Percentiles rank a stretch among this genome's conserved stretches.
Evolutionary conservation across 140 eudicot genomes (phyloP).

Genomic region (Flaveria floridana): DNA sequence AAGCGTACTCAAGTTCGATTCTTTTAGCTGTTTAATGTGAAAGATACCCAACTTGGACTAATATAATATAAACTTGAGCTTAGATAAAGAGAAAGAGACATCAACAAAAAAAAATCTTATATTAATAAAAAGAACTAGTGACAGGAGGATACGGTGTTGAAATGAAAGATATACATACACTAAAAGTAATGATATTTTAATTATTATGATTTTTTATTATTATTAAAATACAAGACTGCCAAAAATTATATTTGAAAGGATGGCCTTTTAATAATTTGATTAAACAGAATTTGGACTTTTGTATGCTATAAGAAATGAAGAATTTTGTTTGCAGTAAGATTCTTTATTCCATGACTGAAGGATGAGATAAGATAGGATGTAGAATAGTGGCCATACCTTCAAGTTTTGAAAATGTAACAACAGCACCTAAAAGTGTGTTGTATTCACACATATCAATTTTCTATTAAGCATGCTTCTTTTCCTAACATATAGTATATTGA

Average conservation of each 20-base stretch:
- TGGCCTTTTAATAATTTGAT: constrained; percentile 33
- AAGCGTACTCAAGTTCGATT: constrained; percentile 28
- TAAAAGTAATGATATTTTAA: constrained; percentile 39
- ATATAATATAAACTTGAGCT: constrained; percentile 29
- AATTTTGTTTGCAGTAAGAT: constrained; percentile 42
- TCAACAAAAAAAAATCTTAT: constrained; percentile 22
- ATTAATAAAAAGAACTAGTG: background rate
- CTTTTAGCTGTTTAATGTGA: constrained; percentile 20
- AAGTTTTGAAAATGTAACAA: constrained; percentile 1
- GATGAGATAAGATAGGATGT: constrained; percentile 36
- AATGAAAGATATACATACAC: constrained; percentile 31
- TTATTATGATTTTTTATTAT: constrained; percentile 26
- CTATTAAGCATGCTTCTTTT: constrained; percentile 1
- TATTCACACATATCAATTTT: constrained; percentile 10
- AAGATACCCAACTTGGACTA: constrained; percentile 36
- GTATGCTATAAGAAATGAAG: constrained; percentile 39
- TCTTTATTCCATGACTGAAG: constrained; percentile 40
- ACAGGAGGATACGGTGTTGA: constrained; percentile 30
- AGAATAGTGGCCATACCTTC: constrained; percentile 34
- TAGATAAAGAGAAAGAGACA: constrained; percentile 36
- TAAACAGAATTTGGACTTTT: constrained; percentile 57
- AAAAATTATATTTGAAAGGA: constrained; percentile 24
- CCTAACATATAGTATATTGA: constrained; percentile 18
- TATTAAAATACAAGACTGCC: background rate
- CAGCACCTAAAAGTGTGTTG: constrained; percentile 15